Evolutionary conservation across 768 basidiomycete species (phyloP), one percentile per base, ranked within the genome.

Genomic region (Pisolithus sp.): DNA sequence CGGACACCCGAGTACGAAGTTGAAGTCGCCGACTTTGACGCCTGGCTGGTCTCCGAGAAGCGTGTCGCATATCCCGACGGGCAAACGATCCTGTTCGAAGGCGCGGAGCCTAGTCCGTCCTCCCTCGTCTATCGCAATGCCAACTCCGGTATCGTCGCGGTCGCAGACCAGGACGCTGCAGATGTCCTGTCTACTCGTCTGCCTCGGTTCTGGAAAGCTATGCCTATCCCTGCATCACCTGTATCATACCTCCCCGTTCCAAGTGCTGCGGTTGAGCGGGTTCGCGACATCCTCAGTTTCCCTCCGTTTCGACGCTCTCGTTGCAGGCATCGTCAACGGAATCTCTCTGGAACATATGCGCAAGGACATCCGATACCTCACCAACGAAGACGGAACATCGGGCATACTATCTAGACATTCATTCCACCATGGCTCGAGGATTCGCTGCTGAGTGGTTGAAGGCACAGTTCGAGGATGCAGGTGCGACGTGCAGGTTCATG

Each of bases 371-470:
- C 78, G 83, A 48, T 93, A 81, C 64, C 80, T 96, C 52, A 92
- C 93, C 0, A 92, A 91, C 46, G 93, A 96, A 65, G 83, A 85
- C 58, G 74, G 71, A n/a, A 67, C 69, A 39, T 89, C 87, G 8
- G 79, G 79, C 10, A 86, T 94, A 57, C 57, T 81, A 26, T 85
- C 84, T 1, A 77, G 93, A n/a, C 90, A 93, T 63, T 89, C 88
- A 8, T 95, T 93, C 66, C 75, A 82, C 0, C 56, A 73, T 3
- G 89, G 86, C 3, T 83, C 85, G 5, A 61, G 70, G 18, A 69
- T 73, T n/a, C 20, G 89, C 90, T 40, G 82, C 91, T 4, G 59
- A 74, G 3, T 88, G 89, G 89, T 9, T 52, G 58, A 87, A 84
- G 70, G 73, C 68, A 13, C 74, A 74, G 48, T 81, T 93, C 48